Evolutionary conservation across 2,329 filamentous ascomycete genomes (phyloP).

Genomic region (Penicillium sp.): DNA sequence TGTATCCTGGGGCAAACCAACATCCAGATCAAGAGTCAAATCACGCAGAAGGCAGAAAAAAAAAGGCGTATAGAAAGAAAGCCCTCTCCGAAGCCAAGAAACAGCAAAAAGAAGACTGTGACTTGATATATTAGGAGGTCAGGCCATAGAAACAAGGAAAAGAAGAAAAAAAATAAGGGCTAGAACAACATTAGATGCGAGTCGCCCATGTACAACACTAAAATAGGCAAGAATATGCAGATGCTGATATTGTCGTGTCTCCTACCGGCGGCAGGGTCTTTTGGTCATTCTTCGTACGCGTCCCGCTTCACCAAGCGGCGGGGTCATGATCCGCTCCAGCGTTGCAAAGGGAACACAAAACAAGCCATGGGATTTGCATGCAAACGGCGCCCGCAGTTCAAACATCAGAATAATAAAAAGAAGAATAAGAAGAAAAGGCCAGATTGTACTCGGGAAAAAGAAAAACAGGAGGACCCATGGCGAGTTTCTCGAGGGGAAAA

Average conservation of each 20-base stretch:
- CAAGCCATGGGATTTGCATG: constrained; percentile 29
- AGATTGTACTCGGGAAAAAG: constrained; percentile 11
- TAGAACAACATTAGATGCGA: constrained; percentile 32
- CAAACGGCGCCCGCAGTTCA: constrained; percentile 23
- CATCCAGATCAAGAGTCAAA: constrained; percentile 9
- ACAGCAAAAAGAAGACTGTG: constrained; percentile 8
- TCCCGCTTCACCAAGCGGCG: constrained; percentile 26
- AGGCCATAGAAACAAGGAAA: not conserved
- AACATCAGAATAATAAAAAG: constrained; percentile 19
- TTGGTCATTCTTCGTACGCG: constrained; percentile 39
- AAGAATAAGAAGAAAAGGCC: constrained; percentile 11
- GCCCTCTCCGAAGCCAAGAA: constrained; percentile 8
- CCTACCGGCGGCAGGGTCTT: constrained; percentile 33
- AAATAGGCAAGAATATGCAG: constrained; percentile 36
- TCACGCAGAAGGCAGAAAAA: constrained; percentile 13
- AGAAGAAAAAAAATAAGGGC: constrained; percentile 13
- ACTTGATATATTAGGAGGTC: constrained; percentile 10
- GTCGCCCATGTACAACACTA: constrained; percentile 34
- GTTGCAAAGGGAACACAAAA: constrained; percentile 20
- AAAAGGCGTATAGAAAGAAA: constrained; percentile 11
- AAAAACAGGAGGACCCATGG: not conserved
- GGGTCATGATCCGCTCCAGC: constrained; percentile 30
- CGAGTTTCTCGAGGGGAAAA: not conserved
- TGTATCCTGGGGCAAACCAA: not conserved
- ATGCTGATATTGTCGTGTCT: constrained; percentile 40